phyloP scores from a whole-genome alignment of 768 basidiomycete species.

The Podaxis sp. region DNA sequence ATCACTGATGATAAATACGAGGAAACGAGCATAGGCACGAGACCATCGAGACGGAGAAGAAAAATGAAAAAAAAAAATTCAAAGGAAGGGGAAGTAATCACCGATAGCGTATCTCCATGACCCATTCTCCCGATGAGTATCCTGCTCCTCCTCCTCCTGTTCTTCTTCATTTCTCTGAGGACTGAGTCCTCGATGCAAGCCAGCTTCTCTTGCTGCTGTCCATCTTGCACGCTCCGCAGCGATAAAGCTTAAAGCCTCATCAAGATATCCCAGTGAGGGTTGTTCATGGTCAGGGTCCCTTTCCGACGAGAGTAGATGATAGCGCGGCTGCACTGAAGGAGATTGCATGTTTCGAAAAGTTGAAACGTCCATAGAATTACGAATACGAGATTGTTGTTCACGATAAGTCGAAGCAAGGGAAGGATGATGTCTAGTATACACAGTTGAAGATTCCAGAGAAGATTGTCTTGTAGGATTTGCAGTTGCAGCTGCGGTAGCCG shows the following conservation, averaged over 20 bases:
- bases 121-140: background rate
- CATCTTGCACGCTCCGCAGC: slow-evolving; percentile 67
- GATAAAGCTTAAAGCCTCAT: slow-evolving; percentile 73
- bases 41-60: background rate
- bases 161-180: background rate
- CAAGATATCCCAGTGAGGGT: slow-evolving; percentile 73
- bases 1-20: background rate
- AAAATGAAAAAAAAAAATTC: background rate
- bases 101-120: slow-evolving; percentile 9
- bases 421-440: background rate
- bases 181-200: slow-evolving; percentile 18
- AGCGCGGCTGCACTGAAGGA: background rate
- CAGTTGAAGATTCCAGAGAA: slow-evolving; percentile 7
- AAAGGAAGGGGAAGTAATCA: slow-evolving; percentile 15
- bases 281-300: slow-evolving; percentile 31
- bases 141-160: background rate
- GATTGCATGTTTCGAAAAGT: background rate
- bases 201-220: slow-evolving; percentile 44
- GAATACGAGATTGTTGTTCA: slow-evolving; percentile 2
- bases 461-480: slow-evolving; percentile 1
- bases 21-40: background rate
- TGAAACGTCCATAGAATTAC: background rate
- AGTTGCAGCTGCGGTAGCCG: background rate
- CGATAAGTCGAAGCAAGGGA: slow-evolving; percentile 5
- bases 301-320: slow-evolving; percentile 6